Conservation (phyloP, 2,329 filamentous ascomycete species). For the Aspergillus arachidicola region DNA sequence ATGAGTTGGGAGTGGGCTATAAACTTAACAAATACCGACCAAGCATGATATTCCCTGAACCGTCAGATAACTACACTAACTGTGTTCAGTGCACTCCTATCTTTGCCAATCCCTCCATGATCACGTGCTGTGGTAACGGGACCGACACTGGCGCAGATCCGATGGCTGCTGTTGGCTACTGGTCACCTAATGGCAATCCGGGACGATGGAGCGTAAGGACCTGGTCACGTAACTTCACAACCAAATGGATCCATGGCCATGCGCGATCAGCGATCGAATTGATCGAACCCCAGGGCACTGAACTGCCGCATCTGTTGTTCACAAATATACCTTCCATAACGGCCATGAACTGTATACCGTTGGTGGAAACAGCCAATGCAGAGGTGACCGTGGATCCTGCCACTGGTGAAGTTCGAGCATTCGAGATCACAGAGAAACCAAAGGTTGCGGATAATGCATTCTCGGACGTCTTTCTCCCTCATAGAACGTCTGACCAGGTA, state of each 20-base stretch:
- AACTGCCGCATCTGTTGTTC: background rate
- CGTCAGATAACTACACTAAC: background rate
- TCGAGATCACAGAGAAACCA: background rate
- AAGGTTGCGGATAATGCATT: conserved; percentile 1
- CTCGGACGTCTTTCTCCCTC: background rate
- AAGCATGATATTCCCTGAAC: conserved; percentile 6
- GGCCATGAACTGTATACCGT: conserved; percentile 1
- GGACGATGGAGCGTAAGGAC: background rate
- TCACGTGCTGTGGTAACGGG: conserved; percentile 1
- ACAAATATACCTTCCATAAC: background rate
- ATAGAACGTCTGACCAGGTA: background rate
- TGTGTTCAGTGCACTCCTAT: conserved; percentile 1
- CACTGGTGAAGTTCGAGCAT: background rate
- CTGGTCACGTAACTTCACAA: background rate
- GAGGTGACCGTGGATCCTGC: background rate
- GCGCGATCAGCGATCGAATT: background rate
- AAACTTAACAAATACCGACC: background rate
- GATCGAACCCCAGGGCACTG: no score
- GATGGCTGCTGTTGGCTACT: conserved; percentile 1
- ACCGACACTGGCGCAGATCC: background rate
- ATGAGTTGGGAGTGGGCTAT: background rate
- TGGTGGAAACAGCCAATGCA: background rate
- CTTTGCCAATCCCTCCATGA: background rate
- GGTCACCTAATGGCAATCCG: conserved; percentile 4
- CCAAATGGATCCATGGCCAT: background rate